Percentiles rank a stretch among this genome's conserved stretches.
phyloP scores from a whole-genome alignment of 2,329 filamentous ascomycete genomes.

The Exophiala mesophila region DNA sequence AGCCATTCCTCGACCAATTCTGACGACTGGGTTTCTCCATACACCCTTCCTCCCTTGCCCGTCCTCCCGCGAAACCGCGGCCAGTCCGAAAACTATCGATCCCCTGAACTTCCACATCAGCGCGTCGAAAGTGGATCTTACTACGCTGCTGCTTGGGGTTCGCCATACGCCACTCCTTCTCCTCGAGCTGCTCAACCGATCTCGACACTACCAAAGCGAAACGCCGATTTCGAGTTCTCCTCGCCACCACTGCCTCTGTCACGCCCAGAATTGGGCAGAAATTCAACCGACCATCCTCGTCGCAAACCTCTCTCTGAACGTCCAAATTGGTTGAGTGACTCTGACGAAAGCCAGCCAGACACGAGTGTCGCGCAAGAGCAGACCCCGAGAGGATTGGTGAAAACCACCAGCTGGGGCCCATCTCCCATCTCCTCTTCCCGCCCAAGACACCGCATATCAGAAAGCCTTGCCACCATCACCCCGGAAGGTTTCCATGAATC shows the following conservation, averaged over 20 bases:
- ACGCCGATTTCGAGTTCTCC: constrained; percentile 41
- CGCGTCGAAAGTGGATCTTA: constrained; percentile 48
- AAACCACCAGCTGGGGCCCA: constrained; percentile 18
- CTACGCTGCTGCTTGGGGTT: constrained; percentile 83
- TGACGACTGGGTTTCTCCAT: constrained; percentile 25
- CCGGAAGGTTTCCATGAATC: constrained; percentile 26
- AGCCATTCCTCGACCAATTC: constrained; percentile 22
- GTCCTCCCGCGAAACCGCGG: constrained; percentile 18
- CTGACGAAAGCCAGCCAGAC: constrained; percentile 63
- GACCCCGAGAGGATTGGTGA: constrained; percentile 19
- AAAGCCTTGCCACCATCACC: constrained; percentile 25
- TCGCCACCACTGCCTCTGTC: constrained; percentile 20
- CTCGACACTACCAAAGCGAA: constrained; percentile 30
- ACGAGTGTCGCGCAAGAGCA: constrained; percentile 53
- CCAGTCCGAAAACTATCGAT: constrained; percentile 12
- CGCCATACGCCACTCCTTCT: constrained; percentile 70
- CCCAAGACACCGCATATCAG: constrained; percentile 12
- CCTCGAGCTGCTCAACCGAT: constrained; percentile 38
- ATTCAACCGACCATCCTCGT: neutral
- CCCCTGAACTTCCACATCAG: constrained; percentile 29
- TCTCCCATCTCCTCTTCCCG: constrained; percentile 7
- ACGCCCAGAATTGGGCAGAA: neutral
- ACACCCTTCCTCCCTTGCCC: constrained; percentile 26
- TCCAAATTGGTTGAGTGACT: constrained; percentile 78
- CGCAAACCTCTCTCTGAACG: constrained; percentile 50